Percentiles rank a stretch among this genome's conserved stretches.
Conservation (phyloP, 208 protist genomes). For the Leptomonas pyrrhocoris region DNA sequence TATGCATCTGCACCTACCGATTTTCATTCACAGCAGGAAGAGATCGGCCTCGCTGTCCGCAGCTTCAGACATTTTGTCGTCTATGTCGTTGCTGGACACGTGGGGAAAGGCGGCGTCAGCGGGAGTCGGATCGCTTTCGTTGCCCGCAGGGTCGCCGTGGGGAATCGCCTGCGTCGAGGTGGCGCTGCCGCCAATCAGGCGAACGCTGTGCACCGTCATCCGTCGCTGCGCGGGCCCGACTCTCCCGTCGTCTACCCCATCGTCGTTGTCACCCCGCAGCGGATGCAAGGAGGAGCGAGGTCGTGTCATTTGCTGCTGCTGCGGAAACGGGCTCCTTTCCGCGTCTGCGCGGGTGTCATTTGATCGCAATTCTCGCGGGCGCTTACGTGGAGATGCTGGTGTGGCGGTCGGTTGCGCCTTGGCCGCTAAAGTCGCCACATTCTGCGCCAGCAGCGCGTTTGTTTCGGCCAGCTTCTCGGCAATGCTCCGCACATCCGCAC, state of each 20-base stretch:
- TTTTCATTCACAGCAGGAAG: slow-evolving; percentile 19
- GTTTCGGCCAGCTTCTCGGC: slow-evolving; percentile 5
- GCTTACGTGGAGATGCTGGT: neutral
- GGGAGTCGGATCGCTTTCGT: neutral
- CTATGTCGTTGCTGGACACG: neutral
- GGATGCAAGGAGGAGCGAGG: too few relatives aligned
- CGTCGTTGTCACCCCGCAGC: too few relatives aligned
- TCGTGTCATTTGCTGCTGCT: too few relatives aligned
- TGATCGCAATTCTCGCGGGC: neutral
- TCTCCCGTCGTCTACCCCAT: neutral
- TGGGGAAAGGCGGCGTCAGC: neutral
- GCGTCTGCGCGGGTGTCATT: neutral
- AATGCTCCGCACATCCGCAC: slow-evolving; percentile 15
- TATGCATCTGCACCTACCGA: neutral
- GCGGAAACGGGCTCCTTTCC: too few relatives aligned
- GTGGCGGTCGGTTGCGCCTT: neutral
- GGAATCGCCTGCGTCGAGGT: slow-evolving; percentile 8
- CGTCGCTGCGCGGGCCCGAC: neutral
- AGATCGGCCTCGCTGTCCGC: slow-evolving; percentile 37
- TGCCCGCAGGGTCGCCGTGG: neutral
- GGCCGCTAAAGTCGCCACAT: neutral
- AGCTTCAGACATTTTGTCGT: slow-evolving; percentile 1
- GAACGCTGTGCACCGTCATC: slow-evolving; percentile 17
- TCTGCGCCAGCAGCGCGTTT: too few relatives aligned
- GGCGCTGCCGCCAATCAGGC: slow-evolving; percentile 21